Percentiles rank a stretch among this genome's conserved stretches.
Conservation (phyloP, 2,329 filamentous ascomycete genomes). For the Fusarium equiseti region DNA sequence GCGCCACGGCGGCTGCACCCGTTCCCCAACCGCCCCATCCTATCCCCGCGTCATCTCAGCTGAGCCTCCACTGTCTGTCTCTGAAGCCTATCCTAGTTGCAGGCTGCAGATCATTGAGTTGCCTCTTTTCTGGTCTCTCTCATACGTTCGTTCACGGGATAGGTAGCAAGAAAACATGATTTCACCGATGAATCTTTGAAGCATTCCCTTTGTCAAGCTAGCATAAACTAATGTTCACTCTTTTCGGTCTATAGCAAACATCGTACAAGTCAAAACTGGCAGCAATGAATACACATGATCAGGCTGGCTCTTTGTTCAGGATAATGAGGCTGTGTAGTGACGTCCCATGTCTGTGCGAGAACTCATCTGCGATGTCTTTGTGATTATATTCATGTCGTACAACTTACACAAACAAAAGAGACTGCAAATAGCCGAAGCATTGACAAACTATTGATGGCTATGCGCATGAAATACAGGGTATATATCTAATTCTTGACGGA, state of each 20-base stretch:
- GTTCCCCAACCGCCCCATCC: constrained; percentile 7
- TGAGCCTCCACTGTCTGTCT: constrained; percentile 11
- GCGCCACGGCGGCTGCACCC: constrained; percentile 34
- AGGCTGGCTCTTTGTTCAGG: not conserved
- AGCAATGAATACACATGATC: not conserved
- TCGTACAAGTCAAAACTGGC: not conserved
- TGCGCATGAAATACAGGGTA: not conserved
- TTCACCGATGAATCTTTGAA: not conserved
- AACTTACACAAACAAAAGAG: not conserved
- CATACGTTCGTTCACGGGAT: not conserved
- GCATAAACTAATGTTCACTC: not conserved
- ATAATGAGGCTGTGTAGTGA: constrained; percentile 7
- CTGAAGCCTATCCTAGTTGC: not conserved
- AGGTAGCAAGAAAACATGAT: not conserved
- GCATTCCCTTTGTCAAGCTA: not conserved
- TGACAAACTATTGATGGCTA: not conserved
- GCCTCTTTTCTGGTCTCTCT: not conserved
- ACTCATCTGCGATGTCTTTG: not conserved
- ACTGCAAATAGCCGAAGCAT: not conserved
- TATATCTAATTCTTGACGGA: not conserved
- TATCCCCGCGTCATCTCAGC: constrained; percentile 22
- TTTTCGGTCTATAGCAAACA: not conserved
- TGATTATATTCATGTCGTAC: not conserved
- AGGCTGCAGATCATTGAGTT: not conserved
- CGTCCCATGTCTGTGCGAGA: not conserved